Evolutionary conservation across 345 rosid species (phyloP).

Genomic region (Bruguiera gymnorhiza): DNA sequence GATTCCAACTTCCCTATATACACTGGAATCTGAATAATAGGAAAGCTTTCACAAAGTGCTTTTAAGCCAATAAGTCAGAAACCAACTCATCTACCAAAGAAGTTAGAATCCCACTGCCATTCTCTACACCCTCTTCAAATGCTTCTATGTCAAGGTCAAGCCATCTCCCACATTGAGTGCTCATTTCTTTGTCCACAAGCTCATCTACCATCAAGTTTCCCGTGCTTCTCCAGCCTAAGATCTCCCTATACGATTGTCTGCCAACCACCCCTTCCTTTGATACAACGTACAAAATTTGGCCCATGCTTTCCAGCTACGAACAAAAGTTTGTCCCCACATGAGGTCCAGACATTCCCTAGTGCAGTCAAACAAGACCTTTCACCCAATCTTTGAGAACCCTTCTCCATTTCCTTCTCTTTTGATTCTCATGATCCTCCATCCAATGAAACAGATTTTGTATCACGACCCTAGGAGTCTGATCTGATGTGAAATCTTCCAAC

Average conservation of each 20-base stretch:
- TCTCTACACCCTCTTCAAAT: conserved; percentile 59
- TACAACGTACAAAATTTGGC: conserved; percentile 29
- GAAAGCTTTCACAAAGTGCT: not conserved
- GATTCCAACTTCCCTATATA: not conserved
- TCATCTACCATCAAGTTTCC: conserved; percentile 73
- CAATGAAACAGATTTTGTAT: conserved; percentile 42
- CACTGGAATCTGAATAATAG: conserved; percentile 1
- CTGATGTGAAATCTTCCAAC: conserved; percentile 42
- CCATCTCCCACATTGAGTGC: conserved; percentile 59
- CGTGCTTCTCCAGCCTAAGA: conserved; percentile 45
- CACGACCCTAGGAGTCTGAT: conserved; percentile 35
- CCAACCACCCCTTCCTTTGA: conserved; percentile 45
- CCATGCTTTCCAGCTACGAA: conserved; percentile 52
- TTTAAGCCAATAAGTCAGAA: conserved; percentile 35
- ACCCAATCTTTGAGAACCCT: conserved; percentile 36
- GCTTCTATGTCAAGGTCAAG: conserved; percentile 57
- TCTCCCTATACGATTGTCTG: conserved; percentile 50
- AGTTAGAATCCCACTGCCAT: conserved; percentile 55
- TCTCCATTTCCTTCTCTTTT: conserved; percentile 26
- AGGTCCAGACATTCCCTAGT: conserved; percentile 45
- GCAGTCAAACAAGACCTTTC: conserved; percentile 56
- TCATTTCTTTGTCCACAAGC: conserved; percentile 77
- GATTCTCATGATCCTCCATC: conserved; percentile 37
- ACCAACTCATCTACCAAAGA: conserved; percentile 66
- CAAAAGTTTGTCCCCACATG: conserved; percentile 28